Base-by-base conservation (phyloP, 106 monocot species). In the Dendrobium huoshanense region DNA sequence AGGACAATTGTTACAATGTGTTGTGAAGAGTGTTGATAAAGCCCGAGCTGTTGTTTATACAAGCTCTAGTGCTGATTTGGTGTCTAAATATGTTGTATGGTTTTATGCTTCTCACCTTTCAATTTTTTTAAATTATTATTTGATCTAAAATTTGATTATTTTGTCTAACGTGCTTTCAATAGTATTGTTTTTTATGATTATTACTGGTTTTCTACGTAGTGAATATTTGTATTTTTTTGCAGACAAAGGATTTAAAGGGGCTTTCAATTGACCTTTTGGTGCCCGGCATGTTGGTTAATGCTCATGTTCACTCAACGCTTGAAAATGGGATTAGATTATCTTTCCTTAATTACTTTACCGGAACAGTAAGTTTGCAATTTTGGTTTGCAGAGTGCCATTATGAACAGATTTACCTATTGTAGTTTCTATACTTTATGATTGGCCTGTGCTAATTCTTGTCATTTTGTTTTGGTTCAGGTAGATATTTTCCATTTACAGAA, bases 281-380 rank as follows among this genome's bases (percentile, higher is more conserved):
- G 79, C 98, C 98, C 86, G 98, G 98, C 27, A 95, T 95, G 95
- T 84, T 99, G 95, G 93, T 99, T 56, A 91, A 87, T 93, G 91
- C 95, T 56, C 87, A 87, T 49, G 86, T 99, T 1, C 88, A 87
- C 79, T 86, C 91, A 61, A 77, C 73, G 45, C 87, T 99, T 70
- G 91, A 99, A 81, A 99, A 99, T 93, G 95, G 98, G 41, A 73
- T 99, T 78, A 91, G 93, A 90, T 77, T 99, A 48, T 91, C 95
- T 27, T 99, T 99, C 73, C 89, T 99, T 68, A 95, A 93, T 82
- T 94, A 95, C 81, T 99, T 99, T 87, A 93, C 92, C 44, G 98
- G 95, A 87, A 95, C 98, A 15, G 98, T 98, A 88, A 86, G 89
- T 74, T 17, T 77, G 8, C 33, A 43, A 11, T 29, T 47, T 75